Conservation (phyloP, 2,329 filamentous ascomycete genomes). For the Rutstroemia sp. region DNA sequence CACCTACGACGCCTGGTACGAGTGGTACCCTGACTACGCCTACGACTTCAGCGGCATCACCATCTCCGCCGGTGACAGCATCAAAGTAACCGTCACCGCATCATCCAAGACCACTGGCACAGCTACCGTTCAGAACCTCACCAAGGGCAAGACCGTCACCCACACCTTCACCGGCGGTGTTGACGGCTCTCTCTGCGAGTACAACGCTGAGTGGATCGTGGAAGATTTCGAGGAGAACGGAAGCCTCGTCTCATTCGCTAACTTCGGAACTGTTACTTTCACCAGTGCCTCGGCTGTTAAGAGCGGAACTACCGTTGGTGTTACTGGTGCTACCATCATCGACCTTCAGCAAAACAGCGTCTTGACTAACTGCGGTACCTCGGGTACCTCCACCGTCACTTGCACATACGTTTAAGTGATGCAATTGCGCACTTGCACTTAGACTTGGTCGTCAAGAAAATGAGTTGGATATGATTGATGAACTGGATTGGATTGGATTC, state of each 20-base stretch:
- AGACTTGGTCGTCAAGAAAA: background rate
- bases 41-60: constrained; percentile 42
- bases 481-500: background rate
- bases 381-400: background rate
- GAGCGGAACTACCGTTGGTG: background rate
- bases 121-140: constrained; percentile 39
- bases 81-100: constrained; percentile 34
- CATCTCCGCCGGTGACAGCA: constrained; percentile 38
- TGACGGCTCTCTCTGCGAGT: constrained; percentile 33
- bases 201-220: constrained; percentile 47
- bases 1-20: constrained; percentile 51
- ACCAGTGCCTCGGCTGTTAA: background rate
- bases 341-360: background rate
- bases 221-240: constrained; percentile 41
- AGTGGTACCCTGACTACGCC: constrained; percentile 52
- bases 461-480: background rate
- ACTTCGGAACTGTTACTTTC: constrained; percentile 38
- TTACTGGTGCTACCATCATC: constrained; percentile 3
- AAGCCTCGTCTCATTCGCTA: constrained; percentile 36
- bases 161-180: constrained; percentile 34
- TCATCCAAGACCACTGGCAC: constrained; percentile 35
- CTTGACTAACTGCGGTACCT: background rate
- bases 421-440: background rate
- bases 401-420: constrained; percentile 2
- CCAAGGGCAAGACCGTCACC: constrained; percentile 37